Base-by-base conservation (phyloP, 2,329 filamentous ascomycete genomes). In the Sporothrix pseudoabietina region DNA sequence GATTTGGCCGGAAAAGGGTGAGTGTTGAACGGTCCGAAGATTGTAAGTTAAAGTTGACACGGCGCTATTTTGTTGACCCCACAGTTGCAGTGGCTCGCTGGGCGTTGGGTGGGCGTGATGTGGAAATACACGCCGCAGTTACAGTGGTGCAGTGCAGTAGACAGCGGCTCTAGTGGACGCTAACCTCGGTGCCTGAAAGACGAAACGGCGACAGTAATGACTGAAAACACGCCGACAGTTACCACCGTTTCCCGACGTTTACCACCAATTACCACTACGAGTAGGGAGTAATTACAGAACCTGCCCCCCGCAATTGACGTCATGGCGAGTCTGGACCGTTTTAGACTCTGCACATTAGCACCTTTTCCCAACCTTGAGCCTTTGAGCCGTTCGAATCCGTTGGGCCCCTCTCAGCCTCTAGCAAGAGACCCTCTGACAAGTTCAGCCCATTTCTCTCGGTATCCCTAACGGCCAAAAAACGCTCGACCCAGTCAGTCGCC, bases 391-490 rank as follows among this genome's bases (percentile, higher is more conserved):
- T 49, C 14, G 44, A 12, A 9, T 49, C 55, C 14, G 26, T 59
- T 19, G 26, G 19, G 55, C 59, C 59, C 59, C 52, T 55, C 26
- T 30, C 12, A 14, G 52, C 52, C 12, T n/a, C 26, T 55, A 2
- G 22, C 9, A 55, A 26, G 52, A 30, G 12, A 12, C 5, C 30
- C 30, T 19, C 55, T 55, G 35, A 35, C 52, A n/a, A 30, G 55
- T 59, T 59, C 55, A 59, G 55, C 55, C 55, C 55, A 59, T 35
- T 55, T 59, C 55, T 32, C 55, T 59, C 30, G 55, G 55, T 30
- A 35, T 59, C 14, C 16, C 55, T 35, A 19, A 19, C 6, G 55
- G 30, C 55, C 35, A 65, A 44, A 41, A 44, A 65, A 65, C 22
- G 61, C 44, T 49, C 44, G 44, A 49, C 44, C 44, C 44, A 49